phyloP scores from a whole-genome alignment of 257 asterid genomes.

The Petunia secreta region DNA sequence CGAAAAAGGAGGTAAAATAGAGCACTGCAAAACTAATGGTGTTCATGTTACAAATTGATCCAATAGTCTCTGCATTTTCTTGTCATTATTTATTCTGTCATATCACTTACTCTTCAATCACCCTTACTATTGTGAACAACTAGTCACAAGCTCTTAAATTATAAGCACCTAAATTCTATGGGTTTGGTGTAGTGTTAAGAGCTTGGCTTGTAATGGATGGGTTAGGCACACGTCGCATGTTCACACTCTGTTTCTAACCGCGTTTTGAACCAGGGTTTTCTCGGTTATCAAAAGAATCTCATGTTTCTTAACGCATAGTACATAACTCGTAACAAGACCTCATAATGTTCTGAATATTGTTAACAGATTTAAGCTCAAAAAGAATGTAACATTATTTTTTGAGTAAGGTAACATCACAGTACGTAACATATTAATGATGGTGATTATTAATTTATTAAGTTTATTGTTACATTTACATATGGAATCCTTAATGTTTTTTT shows the following conservation, averaged over 20 bases:
- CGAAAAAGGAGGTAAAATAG: not conserved
- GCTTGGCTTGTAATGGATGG: too few species aligned
- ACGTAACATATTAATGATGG: not conserved
- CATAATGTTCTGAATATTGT: not conserved
- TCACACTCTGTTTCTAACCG: too few species aligned
- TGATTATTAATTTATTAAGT: not conserved
- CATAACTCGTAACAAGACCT: constrained; percentile 11
- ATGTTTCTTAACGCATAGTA: not conserved
- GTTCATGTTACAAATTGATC: not conserved
- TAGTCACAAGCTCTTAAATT: not conserved
- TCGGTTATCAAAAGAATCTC: too few species aligned
- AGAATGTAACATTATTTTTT: too few species aligned
- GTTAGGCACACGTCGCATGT: too few species aligned
- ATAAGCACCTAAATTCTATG: not conserved
- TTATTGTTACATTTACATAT: not conserved
- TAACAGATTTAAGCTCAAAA: not conserved
- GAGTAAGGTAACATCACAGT: not conserved
- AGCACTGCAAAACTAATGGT: not conserved
- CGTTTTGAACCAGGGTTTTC: too few species aligned
- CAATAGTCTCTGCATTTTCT: constrained; percentile 3
- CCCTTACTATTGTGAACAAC: not conserved
- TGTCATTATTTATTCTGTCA: not conserved
- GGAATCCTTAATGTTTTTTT: not conserved
- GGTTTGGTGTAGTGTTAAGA: too few species aligned
- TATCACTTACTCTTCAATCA: not conserved